Evolutionary conservation across 2,329 filamentous ascomycete genomes (phyloP).

Genomic region (Gyromitra esculenta): DNA sequence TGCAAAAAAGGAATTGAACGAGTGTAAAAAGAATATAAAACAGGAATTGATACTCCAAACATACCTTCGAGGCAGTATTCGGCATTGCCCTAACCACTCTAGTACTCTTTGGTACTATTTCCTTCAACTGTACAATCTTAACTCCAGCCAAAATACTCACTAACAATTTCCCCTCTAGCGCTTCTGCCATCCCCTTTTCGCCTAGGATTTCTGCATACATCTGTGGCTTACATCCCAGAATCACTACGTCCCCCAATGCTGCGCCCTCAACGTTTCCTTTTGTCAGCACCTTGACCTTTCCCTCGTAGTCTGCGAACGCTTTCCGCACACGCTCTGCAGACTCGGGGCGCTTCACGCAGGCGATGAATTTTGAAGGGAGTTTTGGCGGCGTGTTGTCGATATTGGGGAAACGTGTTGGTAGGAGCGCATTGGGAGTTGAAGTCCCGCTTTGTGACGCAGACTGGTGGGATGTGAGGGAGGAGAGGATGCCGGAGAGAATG

Average conservation of each 20-base stretch:
- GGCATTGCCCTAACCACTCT: conserved; percentile 82
- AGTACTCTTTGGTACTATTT: conserved; percentile 63
- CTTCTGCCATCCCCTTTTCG: conserved; percentile 74
- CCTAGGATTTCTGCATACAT: conserved; percentile 75
- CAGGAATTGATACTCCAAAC: background rate
- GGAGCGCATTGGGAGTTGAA: conserved; percentile 60
- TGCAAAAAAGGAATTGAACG: background rate
- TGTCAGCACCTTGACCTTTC: conserved; percentile 71
- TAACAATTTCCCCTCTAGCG: conserved; percentile 80
- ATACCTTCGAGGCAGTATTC: conserved; percentile 73
- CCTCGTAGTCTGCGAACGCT: conserved; percentile 65
- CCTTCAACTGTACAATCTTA: conserved; percentile 74
- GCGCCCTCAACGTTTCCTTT: conserved; percentile 77
- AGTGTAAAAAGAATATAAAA: background rate
- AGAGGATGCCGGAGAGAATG: conserved; percentile 81
- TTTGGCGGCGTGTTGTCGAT: conserved; percentile 58
- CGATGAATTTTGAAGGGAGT: conserved; percentile 79
- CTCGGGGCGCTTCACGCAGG: conserved; percentile 77
- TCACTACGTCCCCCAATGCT: conserved; percentile 74
- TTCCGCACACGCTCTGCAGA: conserved; percentile 75
- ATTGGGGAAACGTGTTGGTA: conserved; percentile 59
- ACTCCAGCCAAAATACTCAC: conserved; percentile 85
- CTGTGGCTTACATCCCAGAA: conserved; percentile 83
- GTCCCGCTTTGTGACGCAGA: conserved; percentile 56
- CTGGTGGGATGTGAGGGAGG: conserved; percentile 65